These are phyloP conservation scores for Ceratobasidium sp. DNA, from an alignment of 1,284 basidiomycete genomes.

Conservation along the genomic window DNA sequence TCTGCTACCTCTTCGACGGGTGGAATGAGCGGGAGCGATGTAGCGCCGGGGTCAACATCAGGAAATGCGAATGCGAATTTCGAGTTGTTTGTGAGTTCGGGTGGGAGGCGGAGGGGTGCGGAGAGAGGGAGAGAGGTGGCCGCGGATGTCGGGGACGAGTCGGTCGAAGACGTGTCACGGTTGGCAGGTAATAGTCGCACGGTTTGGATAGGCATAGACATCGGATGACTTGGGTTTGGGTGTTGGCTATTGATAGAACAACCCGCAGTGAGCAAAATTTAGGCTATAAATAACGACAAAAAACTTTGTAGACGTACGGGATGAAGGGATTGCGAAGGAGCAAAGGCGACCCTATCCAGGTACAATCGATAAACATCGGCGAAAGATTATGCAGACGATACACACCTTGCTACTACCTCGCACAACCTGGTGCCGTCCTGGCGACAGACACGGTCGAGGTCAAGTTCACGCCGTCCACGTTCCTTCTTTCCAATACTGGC, in stretches of 20 bases:
- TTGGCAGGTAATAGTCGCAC: constrained; percentile 7
- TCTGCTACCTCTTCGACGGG: constrained; percentile 9
- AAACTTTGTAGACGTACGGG: constrained; percentile 2
- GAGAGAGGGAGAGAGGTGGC: constrained; percentile 30
- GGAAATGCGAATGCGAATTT: constrained; percentile 38
- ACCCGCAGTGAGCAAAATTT: not conserved
- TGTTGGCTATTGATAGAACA: not conserved
- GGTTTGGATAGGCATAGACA: constrained; percentile 12
- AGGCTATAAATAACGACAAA: not conserved
- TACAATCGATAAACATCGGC: not conserved
- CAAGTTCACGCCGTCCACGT: constrained; percentile 15
- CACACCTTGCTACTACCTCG: constrained; percentile 15
- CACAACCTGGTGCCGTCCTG: not conserved
- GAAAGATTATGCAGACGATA: not conserved
- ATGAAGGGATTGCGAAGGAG: constrained; percentile 3
- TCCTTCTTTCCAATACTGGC: not conserved
- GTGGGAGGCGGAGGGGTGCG: constrained; percentile 27
- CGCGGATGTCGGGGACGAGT: constrained; percentile 31
- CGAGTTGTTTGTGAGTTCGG: constrained; percentile 35
- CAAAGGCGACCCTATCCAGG: not conserved
- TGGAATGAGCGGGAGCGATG: constrained; percentile 10
- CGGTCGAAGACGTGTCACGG: constrained; percentile 22
- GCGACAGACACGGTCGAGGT: constrained; percentile 22
- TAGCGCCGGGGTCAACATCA: constrained; percentile 10
- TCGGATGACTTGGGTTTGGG: not conserved